Conservation (phyloP, 2,329 filamentous ascomycete species). For the Eurotiales sp. region DNA sequence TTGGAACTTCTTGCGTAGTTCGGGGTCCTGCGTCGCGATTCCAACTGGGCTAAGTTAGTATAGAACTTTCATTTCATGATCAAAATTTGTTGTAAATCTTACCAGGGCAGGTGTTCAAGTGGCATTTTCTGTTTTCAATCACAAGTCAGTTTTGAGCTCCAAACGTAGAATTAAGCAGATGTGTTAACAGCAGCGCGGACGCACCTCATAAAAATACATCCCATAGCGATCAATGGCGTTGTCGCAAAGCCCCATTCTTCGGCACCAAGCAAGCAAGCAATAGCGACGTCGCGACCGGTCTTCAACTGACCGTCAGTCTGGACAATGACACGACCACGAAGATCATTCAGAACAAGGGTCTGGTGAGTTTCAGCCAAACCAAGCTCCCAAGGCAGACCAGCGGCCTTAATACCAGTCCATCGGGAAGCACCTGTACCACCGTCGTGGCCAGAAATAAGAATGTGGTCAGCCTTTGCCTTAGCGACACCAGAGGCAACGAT, state of each 20-base stretch:
- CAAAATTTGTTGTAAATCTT: neutral
- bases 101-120: conserved; percentile 68
- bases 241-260: conserved; percentile 98
- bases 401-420: conserved; percentile 99
- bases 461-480: conserved; percentile 96
- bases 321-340: conserved; percentile 90
- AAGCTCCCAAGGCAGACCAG: conserved; percentile 92
- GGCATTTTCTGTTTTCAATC: conserved; percentile 13
- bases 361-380: conserved; percentile 97
- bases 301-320: conserved; percentile 94
- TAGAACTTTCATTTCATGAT: too few species aligned
- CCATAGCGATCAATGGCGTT: conserved; percentile 91
- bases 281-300: conserved; percentile 88
- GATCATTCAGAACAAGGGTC: conserved; percentile 90
- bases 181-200: neutral
- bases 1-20: conserved; percentile 86
- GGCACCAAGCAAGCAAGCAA: conserved; percentile 92
- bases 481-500: conserved; percentile 97
- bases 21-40: conserved; percentile 93
- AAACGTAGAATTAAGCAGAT: too few species aligned
- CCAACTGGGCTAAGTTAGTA: conserved; percentile 56
- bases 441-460: conserved; percentile 93
- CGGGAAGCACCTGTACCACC: conserved; percentile 93
- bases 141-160: too few species aligned
- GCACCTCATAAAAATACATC: conserved; percentile 83